Base-by-base conservation (phyloP, 768 basidiomycete species). In the Fomitopsis serialis region DNA sequence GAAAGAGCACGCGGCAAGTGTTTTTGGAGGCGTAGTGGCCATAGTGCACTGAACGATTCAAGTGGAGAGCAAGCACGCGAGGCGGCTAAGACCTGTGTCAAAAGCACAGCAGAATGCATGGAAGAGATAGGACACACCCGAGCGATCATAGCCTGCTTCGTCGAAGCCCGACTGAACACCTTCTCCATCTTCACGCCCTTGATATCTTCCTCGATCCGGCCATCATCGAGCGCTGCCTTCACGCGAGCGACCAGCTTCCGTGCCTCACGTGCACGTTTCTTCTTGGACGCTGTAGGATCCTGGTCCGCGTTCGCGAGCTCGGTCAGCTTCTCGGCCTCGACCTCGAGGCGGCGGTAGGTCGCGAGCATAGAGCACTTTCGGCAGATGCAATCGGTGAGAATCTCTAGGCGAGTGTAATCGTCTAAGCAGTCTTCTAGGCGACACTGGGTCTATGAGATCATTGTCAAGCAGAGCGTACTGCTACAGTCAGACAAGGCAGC, bases 91-190 rank as follows among this genome's bases (percentile, higher is more conserved):
- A 11, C 29, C 29, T 11, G 11, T 32, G 29, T 32, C 29, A 11
- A 11, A 32, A n/a, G n/a, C 29, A 32, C 29, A 32, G 47, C 37
- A 52, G 29, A 8, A 47, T 22, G 25, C 43, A 46, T 36, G 15
- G 3, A 48, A 53, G n/a, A 11, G 15, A 42, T 36, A 17, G 22
- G 9, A 74, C 86, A 61, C 66, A 90, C 92, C 67, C 93, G 74
- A 25, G 92, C 93, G 55, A 93, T 79, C 86, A 95, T 92, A n/a
- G 88, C 85, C 66, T 91, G 90, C 67, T 92, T 93, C 19, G 89
- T 92, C 6, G 87, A 91, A 19, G 84, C 81, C 50, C 76, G 75
- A 59, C 87, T 87, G 44, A 82, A 69, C 1, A 89, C 84, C 63
- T 82, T 85, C 70, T 94, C 91, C 59, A 95, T 72, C 60, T 81